Evolutionary conservation across 2,329 filamentous ascomycete genomes (phyloP).

Genomic region (Aspergillus phoenicis): DNA sequence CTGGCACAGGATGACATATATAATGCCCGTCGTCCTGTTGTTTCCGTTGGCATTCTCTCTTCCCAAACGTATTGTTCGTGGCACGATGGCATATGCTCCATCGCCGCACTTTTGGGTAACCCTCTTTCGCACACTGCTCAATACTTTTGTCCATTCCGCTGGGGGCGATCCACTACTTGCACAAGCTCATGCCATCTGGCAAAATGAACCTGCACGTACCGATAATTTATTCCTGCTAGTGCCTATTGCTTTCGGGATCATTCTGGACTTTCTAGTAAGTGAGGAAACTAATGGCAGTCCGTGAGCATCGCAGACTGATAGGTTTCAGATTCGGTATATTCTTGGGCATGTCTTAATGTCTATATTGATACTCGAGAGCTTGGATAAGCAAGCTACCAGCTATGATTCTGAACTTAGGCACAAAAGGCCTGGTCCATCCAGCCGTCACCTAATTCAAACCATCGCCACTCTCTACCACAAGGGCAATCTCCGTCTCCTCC

Average conservation of each 20-base stretch:
- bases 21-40: no score
- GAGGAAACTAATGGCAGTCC: no score
- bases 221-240: background rate
- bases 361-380: conserved; percentile 8
- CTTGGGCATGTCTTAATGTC: conserved; percentile 6
- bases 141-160: conserved; percentile 11
- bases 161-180: conserved; percentile 9
- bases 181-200: background rate
- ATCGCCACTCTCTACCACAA: background rate
- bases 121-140: conserved; percentile 1
- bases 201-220: background rate
- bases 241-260: background rate
- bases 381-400: no score
- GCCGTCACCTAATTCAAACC: background rate
- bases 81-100: no score
- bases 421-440: background rate
- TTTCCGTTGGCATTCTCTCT: no score
- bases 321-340: background rate
- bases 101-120: background rate
- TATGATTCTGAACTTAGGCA: background rate
- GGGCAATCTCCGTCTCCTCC: background rate
- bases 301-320: no score
- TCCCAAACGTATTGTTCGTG: no score
- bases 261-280: conserved; percentile 1
- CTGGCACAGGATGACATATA: no score